Evolutionary conservation across 1,284 basidiomycete species (phyloP), one percentile per base, ranked within the genome.

Genomic region (Anthracocystis walkeri): DNA sequence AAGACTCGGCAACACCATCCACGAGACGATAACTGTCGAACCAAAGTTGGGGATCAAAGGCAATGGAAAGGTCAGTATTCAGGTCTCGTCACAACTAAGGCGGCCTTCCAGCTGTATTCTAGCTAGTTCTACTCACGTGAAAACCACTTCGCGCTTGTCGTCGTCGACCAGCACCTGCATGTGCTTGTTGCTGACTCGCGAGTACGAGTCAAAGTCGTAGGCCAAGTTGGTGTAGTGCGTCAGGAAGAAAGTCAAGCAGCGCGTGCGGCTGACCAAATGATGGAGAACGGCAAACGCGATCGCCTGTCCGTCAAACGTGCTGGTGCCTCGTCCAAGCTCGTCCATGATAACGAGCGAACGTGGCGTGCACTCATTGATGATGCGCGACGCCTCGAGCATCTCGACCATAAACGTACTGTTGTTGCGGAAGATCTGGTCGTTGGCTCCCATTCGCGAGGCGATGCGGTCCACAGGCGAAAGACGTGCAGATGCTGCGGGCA

Each of bases 391-490:
- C 64, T 85, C 83, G 40, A 83, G 76, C 83, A 85, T 85, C 72
- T 85, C 83, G 49, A 85, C 83, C 83, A 85, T 85, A 50, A 85
- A 85, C 21, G 83, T 85, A 56, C 76, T 79, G 64, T 83, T 80
- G 64, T 82, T 79, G 38, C 78, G 75, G 77, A 84, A 84, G 48
- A 83, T 79, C 54, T 79, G 80, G 60, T 85, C 83, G 42, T 84
- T 86, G 64, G 97, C 97, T 20, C 97, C 97, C 96, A 99, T 99
- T 29, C 97, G 91, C 7, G 96, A 98, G 66, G 97, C 90, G 79
- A 99, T 97, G 25, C 92, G 89, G 85, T 99, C 96, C 2, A 97
- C 91, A 0, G 97, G 94, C 73, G 91, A 92, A 52, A 99, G 85
- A 38, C 92, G 89, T 29, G 96, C 97, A 57, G 87, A 89, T 38